A percentile compares a stretch with the other conserved stretches of the same genome.
phyloP scores from a whole-genome alignment of 192 early-diverging fungal genomes.

The Coemansia sp. region DNA sequence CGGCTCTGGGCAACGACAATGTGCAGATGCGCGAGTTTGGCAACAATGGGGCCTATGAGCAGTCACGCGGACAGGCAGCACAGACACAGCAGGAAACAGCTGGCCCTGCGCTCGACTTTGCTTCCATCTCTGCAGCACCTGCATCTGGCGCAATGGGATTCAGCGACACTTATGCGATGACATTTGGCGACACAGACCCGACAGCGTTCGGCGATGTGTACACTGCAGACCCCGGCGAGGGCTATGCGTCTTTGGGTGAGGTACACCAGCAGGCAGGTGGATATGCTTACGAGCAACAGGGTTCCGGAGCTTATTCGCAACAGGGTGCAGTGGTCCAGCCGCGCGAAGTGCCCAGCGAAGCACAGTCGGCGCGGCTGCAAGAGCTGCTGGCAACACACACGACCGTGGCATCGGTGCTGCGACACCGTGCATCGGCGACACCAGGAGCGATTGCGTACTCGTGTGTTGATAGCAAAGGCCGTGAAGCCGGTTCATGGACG shows the following conservation, averaged over 20 bases:
- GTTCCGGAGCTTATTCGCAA: neutral
- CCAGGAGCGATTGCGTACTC: conserved; percentile 63
- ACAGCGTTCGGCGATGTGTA: conserved; percentile 2
- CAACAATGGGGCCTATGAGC: neutral
- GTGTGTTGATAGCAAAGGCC: conserved; percentile 72
- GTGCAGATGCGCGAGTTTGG: neutral
- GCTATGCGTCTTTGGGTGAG: neutral
- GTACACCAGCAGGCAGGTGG: neutral
- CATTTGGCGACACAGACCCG: conserved; percentile 4
- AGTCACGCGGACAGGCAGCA: conserved; percentile 3
- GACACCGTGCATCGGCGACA: conserved; percentile 64
- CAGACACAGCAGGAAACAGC: neutral
- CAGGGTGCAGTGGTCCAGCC: conserved; percentile 22
- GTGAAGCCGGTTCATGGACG: conserved; percentile 65
- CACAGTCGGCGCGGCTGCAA: conserved; percentile 27
- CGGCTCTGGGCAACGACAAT: neutral
- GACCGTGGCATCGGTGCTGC: conserved; percentile 66
- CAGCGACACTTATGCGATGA: conserved; percentile 7
- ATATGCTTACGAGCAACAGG: neutral
- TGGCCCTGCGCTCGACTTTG: neutral
- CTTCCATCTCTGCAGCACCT: neutral
- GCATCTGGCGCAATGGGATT: neutral
- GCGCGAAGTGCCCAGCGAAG: conserved; percentile 30
- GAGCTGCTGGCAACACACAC: conserved; percentile 57
- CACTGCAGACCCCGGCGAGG: neutral